Percentiles rank a stretch among this genome's conserved stretches.
phyloP scores from a whole-genome alignment of 345 rosid species.

The Brassica juncea region DNA sequence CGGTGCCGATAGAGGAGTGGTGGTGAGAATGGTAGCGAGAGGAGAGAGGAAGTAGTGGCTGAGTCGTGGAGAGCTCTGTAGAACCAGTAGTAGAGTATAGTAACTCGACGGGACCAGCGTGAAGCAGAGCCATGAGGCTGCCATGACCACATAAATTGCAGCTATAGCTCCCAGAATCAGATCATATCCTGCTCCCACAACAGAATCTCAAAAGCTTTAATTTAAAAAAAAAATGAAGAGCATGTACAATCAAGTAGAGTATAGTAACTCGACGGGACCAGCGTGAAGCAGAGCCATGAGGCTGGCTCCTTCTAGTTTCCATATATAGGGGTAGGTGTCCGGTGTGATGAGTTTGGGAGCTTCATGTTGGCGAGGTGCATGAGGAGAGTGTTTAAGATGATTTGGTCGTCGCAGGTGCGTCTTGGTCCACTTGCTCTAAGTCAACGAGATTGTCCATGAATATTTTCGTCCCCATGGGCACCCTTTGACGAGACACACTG shows the following conservation, averaged over 20 bases:
- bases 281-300: conserved; percentile 48
- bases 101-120: conserved; percentile 79
- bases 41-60: no score
- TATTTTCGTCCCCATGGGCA: conserved; percentile 59
- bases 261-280: conserved; percentile 70
- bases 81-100: conserved; percentile 56
- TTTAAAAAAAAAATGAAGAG: background rate
- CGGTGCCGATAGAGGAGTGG: conserved; percentile 76
- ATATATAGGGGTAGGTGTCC: conserved; percentile 40
- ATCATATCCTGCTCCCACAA: conserved; percentile 60
- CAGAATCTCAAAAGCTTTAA: background rate
- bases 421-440: conserved; percentile 80
- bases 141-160: conserved; percentile 68
- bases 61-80: no score
- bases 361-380: conserved; percentile 24
- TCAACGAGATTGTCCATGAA: conserved; percentile 69
- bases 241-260: conserved; percentile 42
- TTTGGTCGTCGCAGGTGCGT: conserved; percentile 51
- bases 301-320: conserved; percentile 62
- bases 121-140: conserved; percentile 41
- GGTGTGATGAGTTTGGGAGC: conserved; percentile 34
- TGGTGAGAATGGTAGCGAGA: conserved; percentile 84
- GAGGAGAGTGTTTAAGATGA: conserved; percentile 45
- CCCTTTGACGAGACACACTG: conserved; percentile 56
- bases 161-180: conserved; percentile 79